These are phyloP conservation scores for Blepharisma undulans DNA, from an alignment of 169 alveolate genomes.

Conservation along the genomic window DNA sequence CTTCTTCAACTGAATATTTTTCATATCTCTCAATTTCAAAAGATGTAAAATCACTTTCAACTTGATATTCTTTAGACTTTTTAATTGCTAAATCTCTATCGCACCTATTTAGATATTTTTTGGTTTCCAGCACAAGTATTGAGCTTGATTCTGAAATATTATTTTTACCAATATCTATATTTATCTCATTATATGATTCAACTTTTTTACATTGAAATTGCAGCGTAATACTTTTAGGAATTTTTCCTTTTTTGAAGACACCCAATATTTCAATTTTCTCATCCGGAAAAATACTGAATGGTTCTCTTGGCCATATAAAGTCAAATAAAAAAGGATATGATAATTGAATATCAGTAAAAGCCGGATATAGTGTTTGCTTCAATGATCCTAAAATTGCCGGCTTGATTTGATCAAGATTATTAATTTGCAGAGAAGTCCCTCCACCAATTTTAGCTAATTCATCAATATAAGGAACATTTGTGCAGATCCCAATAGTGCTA, in stretches of 20 bases:
- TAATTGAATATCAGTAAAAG: not conserved
- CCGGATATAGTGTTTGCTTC: not conserved
- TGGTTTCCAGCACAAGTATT: not conserved
- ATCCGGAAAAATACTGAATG: not conserved
- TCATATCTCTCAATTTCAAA: not conserved
- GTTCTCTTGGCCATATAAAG: not conserved
- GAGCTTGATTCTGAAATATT: not conserved
- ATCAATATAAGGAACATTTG: not conserved
- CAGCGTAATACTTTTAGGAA: not conserved
- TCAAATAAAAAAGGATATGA: not conserved
- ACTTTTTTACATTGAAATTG: not conserved
- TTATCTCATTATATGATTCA: not conserved
- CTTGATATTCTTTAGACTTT: not conserved
- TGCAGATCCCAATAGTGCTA: not conserved
- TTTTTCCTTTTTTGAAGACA: not conserved
- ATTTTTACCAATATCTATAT: not conserved
- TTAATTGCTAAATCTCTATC: not conserved
- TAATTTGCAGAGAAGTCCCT: not conserved
- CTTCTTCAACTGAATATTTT: no score
- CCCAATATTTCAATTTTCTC: not conserved
- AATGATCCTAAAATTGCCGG: not conserved
- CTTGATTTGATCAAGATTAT: not conserved
- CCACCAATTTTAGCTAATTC: not conserved
- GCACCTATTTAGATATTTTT: not conserved
- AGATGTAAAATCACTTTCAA: not conserved